Conservation (phyloP, 2,329 filamentous ascomycete genomes). For the Lachnellula suecica region DNA sequence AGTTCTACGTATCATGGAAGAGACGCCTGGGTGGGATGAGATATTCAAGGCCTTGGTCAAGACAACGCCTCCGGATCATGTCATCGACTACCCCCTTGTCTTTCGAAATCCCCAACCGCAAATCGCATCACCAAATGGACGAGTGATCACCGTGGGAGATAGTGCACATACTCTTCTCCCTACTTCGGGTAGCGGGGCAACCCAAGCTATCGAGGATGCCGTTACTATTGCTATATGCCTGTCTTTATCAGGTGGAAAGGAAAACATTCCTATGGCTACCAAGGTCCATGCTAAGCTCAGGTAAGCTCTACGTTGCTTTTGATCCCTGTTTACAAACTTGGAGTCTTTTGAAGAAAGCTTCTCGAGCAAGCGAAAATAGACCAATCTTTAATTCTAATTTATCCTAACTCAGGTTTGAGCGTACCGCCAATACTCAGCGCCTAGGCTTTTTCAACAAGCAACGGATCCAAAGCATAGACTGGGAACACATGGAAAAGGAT, state of each 20-base stretch:
- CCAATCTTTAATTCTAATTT: not conserved
- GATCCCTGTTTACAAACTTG: not conserved
- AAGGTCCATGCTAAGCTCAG: not conserved
- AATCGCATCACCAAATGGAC: constrained; percentile 29
- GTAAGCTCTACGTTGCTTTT: not conserved
- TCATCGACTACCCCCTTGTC: not conserved
- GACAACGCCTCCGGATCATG: not conserved
- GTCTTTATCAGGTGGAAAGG: not conserved
- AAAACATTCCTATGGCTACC: not conserved
- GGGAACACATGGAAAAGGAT: constrained; percentile 2
- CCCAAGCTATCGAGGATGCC: constrained; percentile 37
- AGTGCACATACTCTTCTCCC: constrained; percentile 38
- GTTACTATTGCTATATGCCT: constrained; percentile 34
- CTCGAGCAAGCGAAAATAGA: not conserved
- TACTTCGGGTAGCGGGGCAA: constrained; percentile 34
- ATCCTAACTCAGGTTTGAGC: not conserved
- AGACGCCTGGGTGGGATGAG: not conserved
- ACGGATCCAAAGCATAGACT: constrained; percentile 2
- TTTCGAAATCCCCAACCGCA: constrained; percentile 25
- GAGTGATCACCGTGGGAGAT: constrained; percentile 36
- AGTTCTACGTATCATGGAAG: not conserved
- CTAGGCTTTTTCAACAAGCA: constrained; percentile 3
- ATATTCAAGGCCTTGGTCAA: not conserved
- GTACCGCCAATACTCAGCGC: constrained; percentile 3
- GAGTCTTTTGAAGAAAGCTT: not conserved